Percentiles rank a stretch among this genome's conserved stretches.
These are phyloP conservation scores for Paecilomyces sp. DNA, from an alignment of 2,329 filamentous ascomycete species.

Conservation along the genomic window DNA sequence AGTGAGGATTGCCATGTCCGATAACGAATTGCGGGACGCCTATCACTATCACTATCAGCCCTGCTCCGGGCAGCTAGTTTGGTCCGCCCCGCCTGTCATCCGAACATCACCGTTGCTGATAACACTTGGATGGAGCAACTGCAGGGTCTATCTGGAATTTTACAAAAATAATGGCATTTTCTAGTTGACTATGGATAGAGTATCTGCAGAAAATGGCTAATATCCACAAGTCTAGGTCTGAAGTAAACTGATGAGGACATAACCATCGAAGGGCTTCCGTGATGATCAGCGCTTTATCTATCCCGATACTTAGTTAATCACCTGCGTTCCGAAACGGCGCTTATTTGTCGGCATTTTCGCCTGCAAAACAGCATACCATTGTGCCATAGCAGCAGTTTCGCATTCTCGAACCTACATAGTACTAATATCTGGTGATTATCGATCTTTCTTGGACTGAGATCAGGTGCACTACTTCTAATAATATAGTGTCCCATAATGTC, in stretches of 20 bases:
- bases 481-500: neutral
- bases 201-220: neutral
- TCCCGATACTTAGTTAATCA: neutral
- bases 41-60: neutral
- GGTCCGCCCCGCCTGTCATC: neutral
- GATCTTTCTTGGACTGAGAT: neutral
- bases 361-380: neutral
- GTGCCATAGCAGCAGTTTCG: neutral
- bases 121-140: neutral
- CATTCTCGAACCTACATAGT: neutral
- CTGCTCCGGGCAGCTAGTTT: neutral
- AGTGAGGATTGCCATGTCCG: neutral
- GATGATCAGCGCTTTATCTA: neutral
- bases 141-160: no score
- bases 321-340: neutral
- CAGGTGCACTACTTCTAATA: neutral
- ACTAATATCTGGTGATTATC: neutral
- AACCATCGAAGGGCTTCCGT: neutral
- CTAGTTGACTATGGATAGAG: neutral
- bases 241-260: neutral
- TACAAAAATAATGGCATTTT: neutral
- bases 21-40: constrained; percentile 4
- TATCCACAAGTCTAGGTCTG: neutral
- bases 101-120: neutral
- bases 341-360: neutral